phyloP scores from a whole-genome alignment of 1,284 basidiomycete species.

The Xerocomus subilludens region DNA sequence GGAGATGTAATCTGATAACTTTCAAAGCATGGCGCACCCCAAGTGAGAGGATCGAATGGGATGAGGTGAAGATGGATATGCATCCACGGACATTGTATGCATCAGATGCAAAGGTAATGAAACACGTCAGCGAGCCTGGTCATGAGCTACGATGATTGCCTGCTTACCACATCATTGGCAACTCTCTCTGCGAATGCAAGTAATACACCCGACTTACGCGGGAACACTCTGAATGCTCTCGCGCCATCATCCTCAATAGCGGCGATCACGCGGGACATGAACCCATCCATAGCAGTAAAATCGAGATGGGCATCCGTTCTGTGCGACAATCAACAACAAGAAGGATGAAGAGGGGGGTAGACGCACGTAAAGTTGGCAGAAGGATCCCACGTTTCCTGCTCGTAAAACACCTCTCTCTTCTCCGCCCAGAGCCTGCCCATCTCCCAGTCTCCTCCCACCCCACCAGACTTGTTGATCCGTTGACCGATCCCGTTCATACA shows the following conservation, averaged over 20 bases:
- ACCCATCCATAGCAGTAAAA: constrained; percentile 94
- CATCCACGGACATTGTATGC: not conserved
- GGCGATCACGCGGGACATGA: constrained; percentile 78
- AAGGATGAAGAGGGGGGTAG: not conserved
- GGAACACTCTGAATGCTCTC: constrained; percentile 88
- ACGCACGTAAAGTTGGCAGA: constrained; percentile 41
- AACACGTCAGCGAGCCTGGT: constrained; percentile 5
- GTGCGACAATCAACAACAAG: constrained; percentile 15
- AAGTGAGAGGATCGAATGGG: not conserved
- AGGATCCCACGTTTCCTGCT: constrained; percentile 81
- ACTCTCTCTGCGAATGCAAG: constrained; percentile 80
- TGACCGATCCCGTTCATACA: constrained; percentile 52
- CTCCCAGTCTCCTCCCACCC: constrained; percentile 77
- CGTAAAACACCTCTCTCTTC: constrained; percentile 94
- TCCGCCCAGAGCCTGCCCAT: constrained; percentile 93
- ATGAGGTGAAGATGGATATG: not conserved
- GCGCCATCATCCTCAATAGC: constrained; percentile 80
- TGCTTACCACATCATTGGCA: constrained; percentile 78
- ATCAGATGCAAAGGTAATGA: not conserved
- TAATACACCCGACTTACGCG: constrained; percentile 76
- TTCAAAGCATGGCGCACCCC: constrained; percentile 10
- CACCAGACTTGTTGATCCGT: constrained; percentile 45
- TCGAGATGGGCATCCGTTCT: constrained; percentile 48
- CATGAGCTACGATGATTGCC: not conserved
- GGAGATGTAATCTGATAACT: constrained; percentile 90